These are phyloP conservation scores for Microdochium bolleyi DNA, from an alignment of 2,329 filamentous ascomycete species.

Conservation along the genomic window DNA sequence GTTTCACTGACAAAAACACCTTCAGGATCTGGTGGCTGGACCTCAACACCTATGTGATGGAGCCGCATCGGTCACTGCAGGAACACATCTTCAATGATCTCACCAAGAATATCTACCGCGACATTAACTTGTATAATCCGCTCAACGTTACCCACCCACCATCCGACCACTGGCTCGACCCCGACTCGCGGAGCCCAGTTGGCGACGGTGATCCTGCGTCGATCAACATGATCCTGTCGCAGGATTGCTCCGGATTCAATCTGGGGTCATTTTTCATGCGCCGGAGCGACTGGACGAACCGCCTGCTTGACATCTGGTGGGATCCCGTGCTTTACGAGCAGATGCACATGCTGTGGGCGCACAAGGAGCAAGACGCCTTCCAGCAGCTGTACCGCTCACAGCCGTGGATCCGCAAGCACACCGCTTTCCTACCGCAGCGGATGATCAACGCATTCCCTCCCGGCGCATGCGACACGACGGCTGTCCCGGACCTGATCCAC, in stretches of 20 bases:
- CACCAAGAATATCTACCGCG: constrained; percentile 69
- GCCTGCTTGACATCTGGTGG: constrained; percentile 95
- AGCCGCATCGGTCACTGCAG: constrained; percentile 83
- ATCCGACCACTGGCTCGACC: constrained; percentile 66
- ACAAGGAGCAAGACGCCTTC: constrained; percentile 95
- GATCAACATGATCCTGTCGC: constrained; percentile 80
- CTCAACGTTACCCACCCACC: constrained; percentile 87
- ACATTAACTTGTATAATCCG: constrained; percentile 95
- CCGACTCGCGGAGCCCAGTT: constrained; percentile 58
- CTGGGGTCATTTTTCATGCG: constrained; percentile 90
- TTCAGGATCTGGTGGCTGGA: constrained; percentile 99
- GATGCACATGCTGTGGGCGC: constrained; percentile 97
- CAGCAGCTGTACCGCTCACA: constrained; percentile 88
- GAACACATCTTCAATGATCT: constrained; percentile 83
- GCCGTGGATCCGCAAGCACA: constrained; percentile 84
- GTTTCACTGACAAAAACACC: neutral
- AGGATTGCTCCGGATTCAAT: constrained; percentile 95
- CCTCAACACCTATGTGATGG: constrained; percentile 97
- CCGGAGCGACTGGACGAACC: constrained; percentile 81
- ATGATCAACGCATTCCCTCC: constrained; percentile 91
- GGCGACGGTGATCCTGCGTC: constrained; percentile 74
- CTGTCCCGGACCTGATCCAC: constrained; percentile 70
- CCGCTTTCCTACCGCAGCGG: constrained; percentile 83
- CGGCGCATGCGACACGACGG: constrained; percentile 76
- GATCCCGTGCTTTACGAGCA: constrained; percentile 96